These are phyloP conservation scores for Bolboschoenoplectus hybrid DNA, from an alignment of 202 grass and related monocot species.

Conservation along the genomic window DNA sequence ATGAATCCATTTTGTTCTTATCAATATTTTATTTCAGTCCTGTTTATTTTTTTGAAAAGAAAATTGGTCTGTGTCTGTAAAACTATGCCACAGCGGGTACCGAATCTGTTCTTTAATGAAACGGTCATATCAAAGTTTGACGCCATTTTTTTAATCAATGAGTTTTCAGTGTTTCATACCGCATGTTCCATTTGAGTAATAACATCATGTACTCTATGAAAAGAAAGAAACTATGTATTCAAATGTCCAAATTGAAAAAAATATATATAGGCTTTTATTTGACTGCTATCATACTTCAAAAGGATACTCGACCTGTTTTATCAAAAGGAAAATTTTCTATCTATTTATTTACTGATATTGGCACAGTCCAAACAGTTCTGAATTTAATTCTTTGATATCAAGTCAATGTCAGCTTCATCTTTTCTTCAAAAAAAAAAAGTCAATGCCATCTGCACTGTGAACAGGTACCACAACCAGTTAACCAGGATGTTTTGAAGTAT, in stretches of 20 bases:
- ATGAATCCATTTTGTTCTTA: not conserved
- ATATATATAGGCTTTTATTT: not conserved
- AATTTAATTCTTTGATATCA: constrained; percentile 22
- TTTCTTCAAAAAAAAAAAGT: not conserved
- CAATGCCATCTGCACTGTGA: constrained; percentile 12
- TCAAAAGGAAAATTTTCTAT: not conserved
- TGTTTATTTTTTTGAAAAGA: not conserved
- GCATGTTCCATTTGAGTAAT: not conserved
- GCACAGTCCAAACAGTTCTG: not conserved
- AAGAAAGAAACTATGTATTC: not conserved
- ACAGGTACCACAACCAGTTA: not conserved
- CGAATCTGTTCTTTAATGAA: not conserved
- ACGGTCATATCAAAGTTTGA: not conserved
- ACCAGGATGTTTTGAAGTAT: not conserved
- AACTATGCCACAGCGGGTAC: not conserved
- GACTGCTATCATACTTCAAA: not conserved
- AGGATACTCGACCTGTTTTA: not conserved
- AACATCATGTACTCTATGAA: not conserved
- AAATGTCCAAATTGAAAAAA: not conserved
- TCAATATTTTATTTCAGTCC: not conserved
- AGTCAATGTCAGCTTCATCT: not conserved
- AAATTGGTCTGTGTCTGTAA: not conserved
- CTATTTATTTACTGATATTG: not conserved
- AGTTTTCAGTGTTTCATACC: not conserved
- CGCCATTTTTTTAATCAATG: not conserved